Base-by-base conservation (phyloP, 805 yeast species). In the Candida ficus region DNA sequence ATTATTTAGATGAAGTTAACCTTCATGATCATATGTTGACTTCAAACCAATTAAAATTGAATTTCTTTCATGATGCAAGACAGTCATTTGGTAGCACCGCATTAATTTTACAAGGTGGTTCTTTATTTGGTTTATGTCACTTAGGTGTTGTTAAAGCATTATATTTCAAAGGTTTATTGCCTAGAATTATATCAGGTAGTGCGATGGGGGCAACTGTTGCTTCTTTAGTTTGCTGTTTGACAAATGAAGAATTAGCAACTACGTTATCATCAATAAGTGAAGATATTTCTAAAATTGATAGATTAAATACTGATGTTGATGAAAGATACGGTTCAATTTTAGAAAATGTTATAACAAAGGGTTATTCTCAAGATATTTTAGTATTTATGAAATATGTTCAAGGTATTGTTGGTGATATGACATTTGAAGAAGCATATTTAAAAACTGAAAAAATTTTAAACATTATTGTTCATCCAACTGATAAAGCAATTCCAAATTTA, bases 191-290 rank as follows among this genome's bases (percentile, higher is more conserved):
- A 18, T 85, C 91, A 7, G 99, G 99, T 0, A 83, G 90, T 42
- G 93, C 96, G 0, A 84, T 88, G 45, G 99, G 99, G 2, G 95
- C 98, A 0, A 82, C 90, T 2, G 89, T 90, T 16, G 98, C 96
- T 0, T 79, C 95, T 0, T 66, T 88, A 28, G 85, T 84, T 1
- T 88, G 97, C 54, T 76, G 87, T 11, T 65, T 84, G 45, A 70
- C 77, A 3, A 85, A 81, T 39, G 74, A 73, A 3, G 93, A 87
- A 50, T 63, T 90, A 6, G 62, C 63, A 1, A 63, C 59, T 4
- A 63, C 71, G 11, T 58, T 79, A 16, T 38, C 51, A 4, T 45
- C 52, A 8, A 61, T 70, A 4, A 74, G 76, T 52, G 70, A 29
- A 58, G 68, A 48, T 61, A 69, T 39, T 71, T 60, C 48, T 53